Conservation (phyloP, 192 early-diverging fungal species). For the Umbelopsis vinacea region DNA sequence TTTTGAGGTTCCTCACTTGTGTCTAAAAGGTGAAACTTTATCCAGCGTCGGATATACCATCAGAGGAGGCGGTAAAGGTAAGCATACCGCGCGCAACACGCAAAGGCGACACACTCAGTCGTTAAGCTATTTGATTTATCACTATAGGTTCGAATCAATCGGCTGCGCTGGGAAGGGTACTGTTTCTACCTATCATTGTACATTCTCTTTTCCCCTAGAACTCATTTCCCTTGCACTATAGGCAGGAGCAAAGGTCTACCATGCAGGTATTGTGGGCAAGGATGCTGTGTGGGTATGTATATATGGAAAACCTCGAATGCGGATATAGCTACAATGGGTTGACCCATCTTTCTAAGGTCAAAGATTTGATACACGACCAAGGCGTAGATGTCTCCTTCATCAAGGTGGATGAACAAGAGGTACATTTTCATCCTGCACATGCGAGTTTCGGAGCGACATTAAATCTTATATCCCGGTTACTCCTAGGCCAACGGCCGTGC, state of each 20-base stretch:
- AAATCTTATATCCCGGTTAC: background rate
- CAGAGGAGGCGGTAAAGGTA: conserved; percentile 75
- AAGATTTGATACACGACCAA: conserved; percentile 60
- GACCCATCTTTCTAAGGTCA: background rate
- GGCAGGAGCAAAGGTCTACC: conserved; percentile 69
- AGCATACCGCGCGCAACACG: background rate
- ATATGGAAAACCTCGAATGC: background rate
- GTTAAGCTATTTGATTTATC: background rate
- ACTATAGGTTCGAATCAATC: conserved; percentile 84
- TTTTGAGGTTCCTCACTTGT: conserved; percentile 75
- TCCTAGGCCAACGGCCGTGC: conserved; percentile 76
- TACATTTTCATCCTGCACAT: background rate
- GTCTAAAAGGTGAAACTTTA: conserved; percentile 54
- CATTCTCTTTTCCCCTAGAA: no score
- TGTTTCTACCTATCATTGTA: background rate
- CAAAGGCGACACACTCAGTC: background rate
- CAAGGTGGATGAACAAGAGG: conserved; percentile 52
- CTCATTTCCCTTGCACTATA: conserved; percentile 21
- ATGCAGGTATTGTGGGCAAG: conserved; percentile 80
- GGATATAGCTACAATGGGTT: background rate
- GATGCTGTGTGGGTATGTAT: conserved; percentile 76
- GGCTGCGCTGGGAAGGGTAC: conserved; percentile 76
- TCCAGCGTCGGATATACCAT: conserved; percentile 53
- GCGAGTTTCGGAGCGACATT: background rate
- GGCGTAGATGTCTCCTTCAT: conserved; percentile 73